Evolutionary conservation across 495 filamentous ascomycete species (phyloP), one percentile per base, ranked within the genome.

Genomic region (Evernia prunastri): DNA sequence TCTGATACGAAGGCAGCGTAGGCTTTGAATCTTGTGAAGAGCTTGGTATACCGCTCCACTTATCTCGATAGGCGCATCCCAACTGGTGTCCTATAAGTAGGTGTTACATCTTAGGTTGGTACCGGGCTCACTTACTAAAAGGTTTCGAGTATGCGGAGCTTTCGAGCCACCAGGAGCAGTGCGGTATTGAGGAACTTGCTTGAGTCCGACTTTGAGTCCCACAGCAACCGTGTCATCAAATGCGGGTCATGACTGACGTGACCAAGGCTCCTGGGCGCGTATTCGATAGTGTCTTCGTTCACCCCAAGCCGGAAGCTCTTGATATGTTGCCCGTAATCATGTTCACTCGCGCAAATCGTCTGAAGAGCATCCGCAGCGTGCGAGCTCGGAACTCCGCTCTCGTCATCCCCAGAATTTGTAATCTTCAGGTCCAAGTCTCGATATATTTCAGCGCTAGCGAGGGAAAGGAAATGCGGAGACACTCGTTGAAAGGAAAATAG

Each of bases 21-120:
- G 69, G 42, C 76, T 72, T 37, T 69, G 65, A 37, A 84, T 77
- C 33, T 73, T 61, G 65, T 86, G 83, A 39, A 88, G 74, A 25
- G 75, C 78, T 57, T 75, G 74, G 71, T 84, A 86, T n/a, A 87
- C 77, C 23, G 76, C 76, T 15, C 82, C 76, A 67, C 80, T 84
- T 2, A 88, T 74, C 66, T 87, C 85, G 35, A 86, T 79, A 20
- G 83, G 78, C 42, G 84, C 80, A 70, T 86, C 83, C 85, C 85
- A 88, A 63, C 81, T 85, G 45, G 23, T 20, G 54, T 36, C 60
- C 25, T 9, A 17, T 63, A 15, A 66, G 68, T 43, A 71, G 25
- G 43, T 45, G 33, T 36, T 29, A 37, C 25, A 45, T 54, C 37
- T n/a, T n/a, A 31, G 35, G 42, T 18, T 2, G 8, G 17, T 7